Evolutionary conservation across 129 eudicot genomes (phyloP).

Genomic region (Pittosporum tobira): DNA sequence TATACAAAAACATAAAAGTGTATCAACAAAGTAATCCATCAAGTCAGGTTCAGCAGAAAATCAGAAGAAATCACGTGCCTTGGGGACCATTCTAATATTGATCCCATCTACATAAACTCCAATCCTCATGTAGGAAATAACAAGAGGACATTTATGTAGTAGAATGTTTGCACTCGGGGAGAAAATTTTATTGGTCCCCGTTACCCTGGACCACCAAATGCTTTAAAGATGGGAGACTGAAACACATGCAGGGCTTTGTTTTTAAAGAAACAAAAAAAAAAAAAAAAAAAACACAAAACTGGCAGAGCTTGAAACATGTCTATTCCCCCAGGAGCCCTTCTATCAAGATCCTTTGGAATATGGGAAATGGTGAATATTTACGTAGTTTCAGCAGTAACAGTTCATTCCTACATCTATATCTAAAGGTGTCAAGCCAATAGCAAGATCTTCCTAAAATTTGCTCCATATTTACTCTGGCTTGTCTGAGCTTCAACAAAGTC

Average conservation of each 20-base stretch:
- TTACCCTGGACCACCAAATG: conserved; percentile 19
- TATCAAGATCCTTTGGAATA: neutral
- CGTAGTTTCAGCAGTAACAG: neutral
- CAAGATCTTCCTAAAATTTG: too few species aligned
- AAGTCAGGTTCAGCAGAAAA: conserved; percentile 16
- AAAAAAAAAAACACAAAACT: too few species aligned
- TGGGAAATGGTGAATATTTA: neutral
- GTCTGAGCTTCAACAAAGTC: neutral
- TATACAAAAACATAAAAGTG: conserved; percentile 9
- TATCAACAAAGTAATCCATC: conserved; percentile 2
- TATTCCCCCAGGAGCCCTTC: neutral
- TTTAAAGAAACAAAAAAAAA: too few species aligned
- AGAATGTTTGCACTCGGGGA: conserved; percentile 2
- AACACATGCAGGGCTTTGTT: conserved; percentile 6
- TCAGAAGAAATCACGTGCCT: conserved; percentile 9
- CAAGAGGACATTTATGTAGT: conserved; percentile 7
- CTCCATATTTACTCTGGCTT: neutral
- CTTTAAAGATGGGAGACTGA: conserved; percentile 3
- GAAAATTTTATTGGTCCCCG: conserved; percentile 1
- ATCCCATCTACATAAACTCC: neutral
- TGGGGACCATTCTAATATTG: conserved; percentile 14
- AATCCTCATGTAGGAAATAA: conserved; percentile 11
- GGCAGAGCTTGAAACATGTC: neutral
- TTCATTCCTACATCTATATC: neutral
- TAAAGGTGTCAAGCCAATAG: too few species aligned